Conservation (phyloP, 352 stramenopile species). For the Pythium oligandrum region DNA sequence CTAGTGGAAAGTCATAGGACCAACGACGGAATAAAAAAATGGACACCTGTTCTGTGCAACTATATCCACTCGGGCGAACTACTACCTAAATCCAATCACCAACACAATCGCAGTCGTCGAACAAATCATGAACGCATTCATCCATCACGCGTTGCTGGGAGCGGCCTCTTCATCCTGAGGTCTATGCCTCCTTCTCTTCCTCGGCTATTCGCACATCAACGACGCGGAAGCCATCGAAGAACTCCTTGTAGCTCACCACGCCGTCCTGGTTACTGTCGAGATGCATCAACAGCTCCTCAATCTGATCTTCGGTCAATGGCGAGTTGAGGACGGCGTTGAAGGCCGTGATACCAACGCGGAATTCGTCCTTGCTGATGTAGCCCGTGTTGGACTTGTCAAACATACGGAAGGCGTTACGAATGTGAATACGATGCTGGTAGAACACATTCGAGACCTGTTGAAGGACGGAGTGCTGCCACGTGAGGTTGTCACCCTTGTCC, state of each 20-base stretch:
- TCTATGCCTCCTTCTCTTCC: constrained; percentile 11
- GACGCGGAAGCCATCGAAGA: constrained; percentile 89
- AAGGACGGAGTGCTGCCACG: constrained; percentile 90
- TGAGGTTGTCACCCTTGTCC: constrained; percentile 52
- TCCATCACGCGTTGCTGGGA: constrained; percentile 4
- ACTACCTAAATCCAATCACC: no score
- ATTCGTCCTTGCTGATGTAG: constrained; percentile 80
- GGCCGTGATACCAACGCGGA: constrained; percentile 76
- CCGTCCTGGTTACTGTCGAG: constrained; percentile 90
- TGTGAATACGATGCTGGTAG: constrained; percentile 92
- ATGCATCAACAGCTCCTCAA: constrained; percentile 83
- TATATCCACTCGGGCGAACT: no score
- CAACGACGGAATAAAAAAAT: no score
- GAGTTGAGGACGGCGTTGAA: constrained; percentile 90
- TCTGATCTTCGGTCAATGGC: constrained; percentile 88
- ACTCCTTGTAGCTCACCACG: constrained; percentile 92
- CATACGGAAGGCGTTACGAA: constrained; percentile 89
- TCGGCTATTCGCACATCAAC: constrained; percentile 70
- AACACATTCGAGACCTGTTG: constrained; percentile 93
- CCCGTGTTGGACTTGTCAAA: constrained; percentile 87
- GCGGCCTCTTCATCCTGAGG: constrained; percentile 1
- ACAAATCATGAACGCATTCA: background rate
- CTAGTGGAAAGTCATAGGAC: no score
- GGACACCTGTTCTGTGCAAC: no score
- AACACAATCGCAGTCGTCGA: no score